Conservation (phyloP, 164 flowering plant genomes). For the Cinnamomum micranthum region DNA sequence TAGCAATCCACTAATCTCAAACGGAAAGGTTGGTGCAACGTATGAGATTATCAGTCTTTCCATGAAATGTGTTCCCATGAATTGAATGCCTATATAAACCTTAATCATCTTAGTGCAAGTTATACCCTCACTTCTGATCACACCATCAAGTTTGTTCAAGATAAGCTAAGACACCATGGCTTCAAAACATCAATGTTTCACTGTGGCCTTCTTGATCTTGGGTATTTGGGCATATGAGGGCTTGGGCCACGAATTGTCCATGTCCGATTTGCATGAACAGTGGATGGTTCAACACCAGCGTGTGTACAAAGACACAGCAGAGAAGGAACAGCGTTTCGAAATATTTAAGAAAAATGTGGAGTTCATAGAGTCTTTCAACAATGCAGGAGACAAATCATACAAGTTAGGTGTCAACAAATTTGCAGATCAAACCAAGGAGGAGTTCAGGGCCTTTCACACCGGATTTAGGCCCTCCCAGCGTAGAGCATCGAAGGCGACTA, state of each 20-base stretch:
- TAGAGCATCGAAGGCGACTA: no score
- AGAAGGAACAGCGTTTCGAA: neutral
- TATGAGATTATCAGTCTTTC: no score
- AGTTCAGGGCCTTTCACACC: constrained; percentile 15
- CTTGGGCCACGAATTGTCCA: neutral
- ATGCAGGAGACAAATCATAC: constrained; percentile 3
- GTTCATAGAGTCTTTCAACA: neutral
- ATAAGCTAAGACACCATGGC: neutral
- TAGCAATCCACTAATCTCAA: no score
- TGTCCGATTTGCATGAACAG: neutral
- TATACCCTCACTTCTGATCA: no score
- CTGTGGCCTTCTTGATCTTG: neutral
- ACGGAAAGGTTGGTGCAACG: no score
- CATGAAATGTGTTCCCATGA: no score
- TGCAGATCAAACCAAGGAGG: constrained; percentile 31
- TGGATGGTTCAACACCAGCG: neutral
- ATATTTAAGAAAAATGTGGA: neutral
- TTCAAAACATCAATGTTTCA: neutral
- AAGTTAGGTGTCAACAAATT: constrained; percentile 25
- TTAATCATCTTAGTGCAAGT: no score
- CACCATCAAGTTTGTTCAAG: no score
- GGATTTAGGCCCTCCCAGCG: no score
- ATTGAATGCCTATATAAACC: no score
- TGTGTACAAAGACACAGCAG: neutral
- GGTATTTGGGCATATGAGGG: neutral